Base-by-base conservation (phyloP, 192 early-diverging fungal genomes). In the Podila minutissima region DNA sequence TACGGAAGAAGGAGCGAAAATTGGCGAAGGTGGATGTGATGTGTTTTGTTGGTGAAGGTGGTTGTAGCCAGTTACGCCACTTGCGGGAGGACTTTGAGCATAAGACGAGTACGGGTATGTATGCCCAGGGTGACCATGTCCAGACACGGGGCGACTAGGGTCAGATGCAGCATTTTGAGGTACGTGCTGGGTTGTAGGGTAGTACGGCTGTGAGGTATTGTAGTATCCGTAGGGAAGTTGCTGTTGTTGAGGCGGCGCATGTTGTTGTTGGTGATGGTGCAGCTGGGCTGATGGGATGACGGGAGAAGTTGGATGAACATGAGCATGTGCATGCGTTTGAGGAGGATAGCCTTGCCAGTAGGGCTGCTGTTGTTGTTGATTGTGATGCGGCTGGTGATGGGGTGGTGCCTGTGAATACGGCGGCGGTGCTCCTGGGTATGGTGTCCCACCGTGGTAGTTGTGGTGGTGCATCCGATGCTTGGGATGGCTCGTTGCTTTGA, bases 401-500 rank as follows among this genome's bases (percentile, higher is more conserved):
- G 5, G 35, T 7, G 66, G 66, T 26, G 20, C 33, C 15, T 32
- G 68, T 10, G 58, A 29, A 13, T 33, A 33, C 24, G 71, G 71
- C 9, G 33, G 62, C 6, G 62, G 62, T 13, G 20, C n/a, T 55
- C 53, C 53, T 24, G 53, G 53, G 53, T 55, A 55, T n/a, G 53
- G n/a, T 17, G 50, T 17, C 8, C 53, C 53, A 22, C 24, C 24
- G 3, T 20, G 60, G n/a, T n/a, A 29, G 60, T 29, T 5, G 60
- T 62, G 6, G 60, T 29, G 74, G 19, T 67, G 73, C 33, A 55
- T 58, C 28, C 51, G 66, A 13, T 69, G 67, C 24, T 55, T 37
- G 6, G 33, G 59, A 38, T 33, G 64, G 41, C 41, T 46, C 41
- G 2, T 46, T 46, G 41, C 41, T 17, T 17, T 13, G 41, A 46